phyloP scores from a whole-genome alignment of 768 basidiomycete species.

The Trametes cubensis region DNA sequence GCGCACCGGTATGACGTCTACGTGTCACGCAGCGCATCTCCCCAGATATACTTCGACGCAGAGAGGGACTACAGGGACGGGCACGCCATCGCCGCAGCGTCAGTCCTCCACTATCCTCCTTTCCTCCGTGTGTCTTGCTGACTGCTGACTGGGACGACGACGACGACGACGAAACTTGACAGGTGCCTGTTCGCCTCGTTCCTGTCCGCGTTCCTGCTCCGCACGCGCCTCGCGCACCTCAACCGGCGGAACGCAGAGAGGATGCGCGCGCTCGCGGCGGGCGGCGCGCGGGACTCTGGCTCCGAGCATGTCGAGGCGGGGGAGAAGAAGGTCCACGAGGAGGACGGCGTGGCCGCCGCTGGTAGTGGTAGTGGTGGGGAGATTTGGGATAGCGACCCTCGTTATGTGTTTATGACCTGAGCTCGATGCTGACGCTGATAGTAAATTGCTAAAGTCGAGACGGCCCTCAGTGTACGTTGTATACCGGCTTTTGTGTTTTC shows the following conservation, averaged over 20 bases:
- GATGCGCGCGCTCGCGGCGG: conserved; percentile 31
- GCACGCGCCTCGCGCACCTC: conserved; percentile 44
- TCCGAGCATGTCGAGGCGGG: not conserved
- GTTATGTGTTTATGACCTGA: conserved; percentile 55
- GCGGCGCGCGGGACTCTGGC: not conserved
- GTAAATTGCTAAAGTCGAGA: no score
- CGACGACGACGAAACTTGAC: no score
- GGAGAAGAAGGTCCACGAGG: conserved; percentile 34
- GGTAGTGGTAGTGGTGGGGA: conserved; percentile 31
- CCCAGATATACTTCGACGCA: conserved; percentile 60
- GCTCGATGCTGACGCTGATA: no score
- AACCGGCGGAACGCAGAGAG: conserved; percentile 45
- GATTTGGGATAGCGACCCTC: conserved; percentile 53
- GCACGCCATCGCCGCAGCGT: conserved; percentile 60
- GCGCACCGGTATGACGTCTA: not conserved
- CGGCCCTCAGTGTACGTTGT: no score
- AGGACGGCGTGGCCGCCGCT: conserved; percentile 26
- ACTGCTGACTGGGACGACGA: not conserved
- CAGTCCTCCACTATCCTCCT: conserved; percentile 4
- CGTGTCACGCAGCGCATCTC: conserved; percentile 53
- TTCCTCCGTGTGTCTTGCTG: not conserved
- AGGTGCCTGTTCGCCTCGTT: conserved; percentile 52
- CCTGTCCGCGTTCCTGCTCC: conserved; percentile 45
- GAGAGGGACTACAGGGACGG: conserved; percentile 53
- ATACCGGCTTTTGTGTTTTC: no score